A percentile compares a stretch with the other conserved stretches of the same genome.
phyloP scores from a whole-genome alignment of 805 yeast genomes.

The Kazachstania psychrophila region DNA sequence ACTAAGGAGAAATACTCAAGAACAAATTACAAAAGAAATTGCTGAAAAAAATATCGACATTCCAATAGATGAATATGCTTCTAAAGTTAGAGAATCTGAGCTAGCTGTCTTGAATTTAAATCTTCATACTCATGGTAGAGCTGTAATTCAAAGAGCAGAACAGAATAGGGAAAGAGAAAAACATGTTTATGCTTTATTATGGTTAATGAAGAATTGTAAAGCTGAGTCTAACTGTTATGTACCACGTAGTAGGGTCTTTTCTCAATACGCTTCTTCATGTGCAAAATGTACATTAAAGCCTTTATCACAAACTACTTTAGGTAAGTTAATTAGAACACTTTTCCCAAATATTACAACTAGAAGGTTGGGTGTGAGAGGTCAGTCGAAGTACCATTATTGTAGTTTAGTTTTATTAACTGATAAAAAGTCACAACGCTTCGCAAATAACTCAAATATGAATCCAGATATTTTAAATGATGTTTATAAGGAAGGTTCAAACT shows the following conservation, averaged over 20 bases:
- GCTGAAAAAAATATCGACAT: slow-evolving; percentile 23
- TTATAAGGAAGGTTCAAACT: neutral
- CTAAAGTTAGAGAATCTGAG: slow-evolving; percentile 35
- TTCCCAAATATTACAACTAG: slow-evolving; percentile 62
- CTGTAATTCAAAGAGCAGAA: slow-evolving; percentile 24
- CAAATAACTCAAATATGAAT: neutral
- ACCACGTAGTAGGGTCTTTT: slow-evolving; percentile 58
- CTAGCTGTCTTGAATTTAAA: slow-evolving; percentile 21
- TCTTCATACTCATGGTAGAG: slow-evolving; percentile 20
- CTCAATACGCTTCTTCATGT: slow-evolving; percentile 50
- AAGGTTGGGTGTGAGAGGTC: slow-evolving; percentile 71
- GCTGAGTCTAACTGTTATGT: slow-evolving; percentile 41
- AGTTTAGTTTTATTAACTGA: slow-evolving; percentile 43
- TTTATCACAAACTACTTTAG: slow-evolving; percentile 66
- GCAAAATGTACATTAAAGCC: slow-evolving; percentile 45
- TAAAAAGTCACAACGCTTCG: neutral
- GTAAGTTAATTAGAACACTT: slow-evolving; percentile 56
- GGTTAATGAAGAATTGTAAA: slow-evolving; percentile 59
- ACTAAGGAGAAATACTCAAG: slow-evolving; percentile 17
- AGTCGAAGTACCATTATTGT: slow-evolving; percentile 75
- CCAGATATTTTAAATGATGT: neutral
- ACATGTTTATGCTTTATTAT: slow-evolving; percentile 73
- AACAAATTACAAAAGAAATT: slow-evolving; percentile 18
- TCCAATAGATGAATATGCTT: slow-evolving; percentile 36
- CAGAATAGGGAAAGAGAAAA: slow-evolving; percentile 44